A percentile compares a stretch with the other conserved stretches of the same genome.
phyloP scores from a whole-genome alignment of 2,329 filamentous ascomycete species.

The Ceratocystiopsis brevicomis region DNA sequence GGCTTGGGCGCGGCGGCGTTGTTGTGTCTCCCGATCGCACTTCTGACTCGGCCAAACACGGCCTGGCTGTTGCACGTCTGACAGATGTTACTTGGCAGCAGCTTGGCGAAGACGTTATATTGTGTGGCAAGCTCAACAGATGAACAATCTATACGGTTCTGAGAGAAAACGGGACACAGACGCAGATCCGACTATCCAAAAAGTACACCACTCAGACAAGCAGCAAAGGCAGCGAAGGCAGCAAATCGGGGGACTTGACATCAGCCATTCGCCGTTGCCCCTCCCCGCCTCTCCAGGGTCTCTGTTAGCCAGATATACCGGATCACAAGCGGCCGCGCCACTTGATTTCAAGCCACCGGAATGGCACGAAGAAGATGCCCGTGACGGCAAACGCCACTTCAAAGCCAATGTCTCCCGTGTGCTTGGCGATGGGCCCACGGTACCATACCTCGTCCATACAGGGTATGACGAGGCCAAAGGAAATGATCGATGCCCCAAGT shows the following conservation, averaged over 20 bases:
- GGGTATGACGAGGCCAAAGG: constrained; percentile 33
- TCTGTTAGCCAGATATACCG: not conserved
- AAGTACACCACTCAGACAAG: no score
- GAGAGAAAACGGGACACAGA: not conserved
- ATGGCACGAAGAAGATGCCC: constrained; percentile 26
- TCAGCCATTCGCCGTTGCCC: no score
- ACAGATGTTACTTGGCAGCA: constrained; percentile 53
- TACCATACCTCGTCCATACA: constrained; percentile 44
- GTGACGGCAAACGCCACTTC: constrained; percentile 40
- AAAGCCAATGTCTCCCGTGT: constrained; percentile 46
- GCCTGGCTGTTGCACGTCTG: constrained; percentile 44
- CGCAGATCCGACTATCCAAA: not conserved
- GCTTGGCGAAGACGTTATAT: constrained; percentile 64
- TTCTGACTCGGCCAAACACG: constrained; percentile 27
- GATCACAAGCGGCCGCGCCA: constrained; percentile 14
- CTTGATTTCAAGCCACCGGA: constrained; percentile 25
- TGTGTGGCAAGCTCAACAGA: constrained; percentile 40
- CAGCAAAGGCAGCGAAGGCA: no score
- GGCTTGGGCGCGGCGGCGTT: constrained; percentile 71
- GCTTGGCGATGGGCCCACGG: constrained; percentile 38
- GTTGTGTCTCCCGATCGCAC: constrained; percentile 51
- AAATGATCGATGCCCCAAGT: constrained; percentile 24
- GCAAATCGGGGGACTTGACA: no score
- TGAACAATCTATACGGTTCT: not conserved
- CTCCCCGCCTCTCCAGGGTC: no score